Evolutionary conservation across 108 stramenopile genomes (phyloP).

Genomic region (Craspedostauros australis): DNA sequence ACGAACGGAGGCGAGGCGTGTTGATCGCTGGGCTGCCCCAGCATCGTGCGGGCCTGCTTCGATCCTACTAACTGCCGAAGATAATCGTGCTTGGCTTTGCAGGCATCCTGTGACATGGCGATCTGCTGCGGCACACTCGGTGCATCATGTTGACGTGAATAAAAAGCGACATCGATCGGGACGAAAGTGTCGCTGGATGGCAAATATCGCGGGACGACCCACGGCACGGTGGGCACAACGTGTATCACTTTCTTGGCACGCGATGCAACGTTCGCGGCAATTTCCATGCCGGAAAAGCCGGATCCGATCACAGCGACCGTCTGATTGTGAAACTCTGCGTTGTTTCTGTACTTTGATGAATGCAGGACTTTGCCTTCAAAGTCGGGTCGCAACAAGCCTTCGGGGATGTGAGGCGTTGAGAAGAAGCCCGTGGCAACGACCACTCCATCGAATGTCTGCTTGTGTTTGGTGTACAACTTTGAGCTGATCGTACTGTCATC

Average conservation of each 20-base stretch:
- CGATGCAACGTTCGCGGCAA: conserved; percentile 48
- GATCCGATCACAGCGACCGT: conserved; percentile 52
- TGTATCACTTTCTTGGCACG: conserved; percentile 40
- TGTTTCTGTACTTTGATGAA: conserved; percentile 34
- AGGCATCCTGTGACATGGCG: conserved; percentile 25
- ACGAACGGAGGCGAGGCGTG: conserved; percentile 42
- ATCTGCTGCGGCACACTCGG: conserved; percentile 28
- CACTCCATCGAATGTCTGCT: conserved; percentile 51
- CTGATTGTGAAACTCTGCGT: conserved; percentile 25
- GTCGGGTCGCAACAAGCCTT: no score
- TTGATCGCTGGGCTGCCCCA: conserved; percentile 47
- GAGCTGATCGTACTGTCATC: no score
- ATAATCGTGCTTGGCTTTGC: conserved; percentile 21
- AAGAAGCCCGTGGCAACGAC: conserved; percentile 66
- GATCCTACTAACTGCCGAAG: conserved; percentile 34
- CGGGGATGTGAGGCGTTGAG: conserved; percentile 42
- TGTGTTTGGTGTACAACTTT: conserved; percentile 22
- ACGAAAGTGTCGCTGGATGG: conserved; percentile 26
- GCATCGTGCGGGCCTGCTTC: conserved; percentile 29
- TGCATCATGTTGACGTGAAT: conserved; percentile 35
- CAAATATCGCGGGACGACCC: conserved; percentile 55
- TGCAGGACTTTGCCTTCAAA: conserved; percentile 45
- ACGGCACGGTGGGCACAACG: conserved; percentile 51
- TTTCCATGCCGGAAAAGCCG: conserved; percentile 60
- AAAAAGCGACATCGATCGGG: conserved; percentile 52